phyloP scores from a whole-genome alignment of 73 alveolate genomes.

The Effrenium voratum region DNA sequence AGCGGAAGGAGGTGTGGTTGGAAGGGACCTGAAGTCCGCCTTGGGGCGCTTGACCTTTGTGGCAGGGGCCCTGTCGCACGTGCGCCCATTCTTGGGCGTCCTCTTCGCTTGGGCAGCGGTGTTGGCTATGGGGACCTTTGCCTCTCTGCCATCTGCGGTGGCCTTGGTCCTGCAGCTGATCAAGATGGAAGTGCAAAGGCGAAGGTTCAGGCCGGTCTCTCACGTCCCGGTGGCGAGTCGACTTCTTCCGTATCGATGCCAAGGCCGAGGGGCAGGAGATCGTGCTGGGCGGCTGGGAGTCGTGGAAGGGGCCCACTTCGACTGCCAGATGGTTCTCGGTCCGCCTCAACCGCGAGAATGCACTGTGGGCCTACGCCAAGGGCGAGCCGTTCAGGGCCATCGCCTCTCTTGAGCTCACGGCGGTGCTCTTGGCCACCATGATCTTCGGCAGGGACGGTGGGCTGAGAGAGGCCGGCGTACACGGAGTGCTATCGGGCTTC shows the following conservation, averaged over 20 bases:
- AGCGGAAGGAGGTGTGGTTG: not conserved
- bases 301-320: not conserved
- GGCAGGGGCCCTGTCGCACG: slow-evolving; percentile 17
- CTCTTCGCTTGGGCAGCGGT: slow-evolving; percentile 49
- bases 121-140: not conserved
- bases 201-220: not conserved
- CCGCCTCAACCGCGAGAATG: not conserved
- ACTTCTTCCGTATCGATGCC: slow-evolving; percentile 46
- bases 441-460: not conserved
- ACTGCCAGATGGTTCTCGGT: slow-evolving; percentile 17
- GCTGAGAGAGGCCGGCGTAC: not conserved
- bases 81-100: slow-evolving; percentile 30
- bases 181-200: not conserved
- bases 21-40: slow-evolving; percentile 30
- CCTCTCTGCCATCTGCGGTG: not conserved
- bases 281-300: slow-evolving; percentile 53
- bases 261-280: slow-evolving; percentile 52
- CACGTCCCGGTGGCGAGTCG: not conserved
- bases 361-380: slow-evolving; percentile 41
- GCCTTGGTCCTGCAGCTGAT: not conserved
- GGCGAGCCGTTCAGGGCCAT: slow-evolving; percentile 39
- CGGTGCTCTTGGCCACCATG: slow-evolving; percentile 5
- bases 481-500: not conserved
- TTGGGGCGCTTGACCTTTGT: slow-evolving; percentile 44
- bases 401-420: slow-evolving; percentile 30